Evolutionary conservation across 768 basidiomycete genomes (phyloP).

Genomic region (Boletus rubescentipes): DNA sequence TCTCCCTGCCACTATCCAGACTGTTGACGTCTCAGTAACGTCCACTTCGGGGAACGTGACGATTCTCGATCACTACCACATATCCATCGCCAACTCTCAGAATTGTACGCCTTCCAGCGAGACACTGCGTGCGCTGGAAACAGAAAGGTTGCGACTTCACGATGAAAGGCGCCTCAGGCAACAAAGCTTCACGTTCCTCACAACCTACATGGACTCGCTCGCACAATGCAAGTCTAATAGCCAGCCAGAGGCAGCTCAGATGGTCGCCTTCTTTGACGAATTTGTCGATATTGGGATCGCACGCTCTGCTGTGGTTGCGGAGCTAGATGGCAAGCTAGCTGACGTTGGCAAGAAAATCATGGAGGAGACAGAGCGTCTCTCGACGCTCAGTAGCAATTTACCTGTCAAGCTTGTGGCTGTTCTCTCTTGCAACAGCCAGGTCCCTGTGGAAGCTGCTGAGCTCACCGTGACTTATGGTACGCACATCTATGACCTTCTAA

Average conservation of each 20-base stretch:
- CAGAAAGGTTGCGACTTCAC: constrained; percentile 12
- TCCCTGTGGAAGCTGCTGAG: constrained; percentile 7
- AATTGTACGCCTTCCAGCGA: neutral
- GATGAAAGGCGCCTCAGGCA: constrained; percentile 22
- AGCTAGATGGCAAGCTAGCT: constrained; percentile 15
- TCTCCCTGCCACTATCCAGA: constrained; percentile 7
- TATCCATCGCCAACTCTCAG: neutral
- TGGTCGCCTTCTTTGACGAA: constrained; percentile 21
- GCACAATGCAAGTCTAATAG: constrained; percentile 18
- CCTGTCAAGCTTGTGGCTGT: constrained; percentile 6
- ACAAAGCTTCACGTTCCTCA: constrained; percentile 22
- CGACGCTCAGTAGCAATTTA: neutral
- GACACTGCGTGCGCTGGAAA: constrained; percentile 4
- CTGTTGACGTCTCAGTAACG: constrained; percentile 14
- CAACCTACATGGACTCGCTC: constrained; percentile 29
- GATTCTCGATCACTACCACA: constrained; percentile 16
- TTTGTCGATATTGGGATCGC: constrained; percentile 22
- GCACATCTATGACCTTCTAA: neutral
- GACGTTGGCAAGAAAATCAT: constrained; percentile 9
- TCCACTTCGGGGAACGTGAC: constrained; percentile 8
- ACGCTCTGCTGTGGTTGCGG: constrained; percentile 15
- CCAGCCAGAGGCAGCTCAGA: constrained; percentile 14
- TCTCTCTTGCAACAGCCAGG: constrained; percentile 4
- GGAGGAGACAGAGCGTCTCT: constrained; percentile 13
- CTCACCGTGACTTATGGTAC: constrained; percentile 22